Evolutionary conservation across 2,329 filamentous ascomycete genomes (phyloP), one percentile per base, ranked within the genome.

Genomic region (Bipolaris bicolor): DNA sequence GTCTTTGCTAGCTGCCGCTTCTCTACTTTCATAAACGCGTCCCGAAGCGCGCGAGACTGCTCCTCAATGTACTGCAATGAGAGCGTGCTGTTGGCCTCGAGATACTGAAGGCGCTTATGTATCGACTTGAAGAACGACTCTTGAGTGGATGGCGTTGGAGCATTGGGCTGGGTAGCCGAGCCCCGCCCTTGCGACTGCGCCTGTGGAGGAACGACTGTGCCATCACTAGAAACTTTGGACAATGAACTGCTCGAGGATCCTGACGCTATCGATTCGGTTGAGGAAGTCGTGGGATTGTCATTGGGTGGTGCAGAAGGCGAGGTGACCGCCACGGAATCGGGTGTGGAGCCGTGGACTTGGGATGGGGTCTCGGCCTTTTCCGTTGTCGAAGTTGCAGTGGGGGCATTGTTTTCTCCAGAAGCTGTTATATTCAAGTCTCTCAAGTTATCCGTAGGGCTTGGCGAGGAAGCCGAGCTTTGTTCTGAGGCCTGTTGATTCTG

Each of bases 61-160:
- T 97, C 92, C 78, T 98, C 94, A 58, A 99, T 96, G 71, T 99
- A 99, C 69, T 97, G 91, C 7, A 98, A 81, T 0, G 93, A 97
- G 10, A 98, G 82, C 0, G 94, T 96, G 10, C 93, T 92, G 74
- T 98, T 99, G 15, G 91, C 86, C 76, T 99, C 95, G 7, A 98
- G 87, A 67, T 93, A 88, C 63, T 94, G 91, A 4, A 99, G 83
- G 1, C 95, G 90, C 76, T 98, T 98, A 62, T 93, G 92, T 7
- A 98, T 89, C 3, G 92, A 91, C 75, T 98, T 98, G 84, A 97
- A 99, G 77, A 99, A 98, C 1, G 91, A 95, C 74, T 99, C 95
- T 76, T 99, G 95, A 1, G 96, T 95, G 0, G 93, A 92, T 2
- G 94, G 93, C 0, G 87, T 85, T 1, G 89, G 77, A 1, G 83